phyloP scores from a whole-genome alignment of 2,329 filamentous ascomycete species.

The Penicillium sp. region DNA sequence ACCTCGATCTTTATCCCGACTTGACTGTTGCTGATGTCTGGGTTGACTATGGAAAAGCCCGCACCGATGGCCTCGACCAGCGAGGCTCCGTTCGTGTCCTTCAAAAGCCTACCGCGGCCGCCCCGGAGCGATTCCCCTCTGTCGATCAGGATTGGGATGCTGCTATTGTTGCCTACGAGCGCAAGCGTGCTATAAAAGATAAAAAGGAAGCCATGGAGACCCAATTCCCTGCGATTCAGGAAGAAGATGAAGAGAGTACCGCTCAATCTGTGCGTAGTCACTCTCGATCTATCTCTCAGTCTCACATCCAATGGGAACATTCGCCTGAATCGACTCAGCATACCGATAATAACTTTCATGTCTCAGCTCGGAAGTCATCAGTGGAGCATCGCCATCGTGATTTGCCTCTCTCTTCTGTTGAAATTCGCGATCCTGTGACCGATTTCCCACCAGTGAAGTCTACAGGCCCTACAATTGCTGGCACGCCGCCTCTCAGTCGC shows the following conservation, averaged over 20 bases:
- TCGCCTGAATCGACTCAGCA: neutral
- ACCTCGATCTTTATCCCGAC: constrained; percentile 33
- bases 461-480: constrained; percentile 11
- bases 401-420: constrained; percentile 30
- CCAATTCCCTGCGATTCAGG: constrained; percentile 14
- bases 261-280: neutral
- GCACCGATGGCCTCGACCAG: constrained; percentile 38
- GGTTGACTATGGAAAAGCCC: constrained; percentile 38
- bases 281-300: neutral
- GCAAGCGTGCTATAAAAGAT: constrained; percentile 16
- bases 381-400: constrained; percentile 18
- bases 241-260: constrained; percentile 4
- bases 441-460: constrained; percentile 1
- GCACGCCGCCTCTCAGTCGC: constrained; percentile 20
- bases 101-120: constrained; percentile 29
- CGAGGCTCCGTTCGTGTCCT: constrained; percentile 36
- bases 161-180: constrained; percentile 19
- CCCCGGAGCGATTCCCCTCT: constrained; percentile 34
- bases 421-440: constrained; percentile 1
- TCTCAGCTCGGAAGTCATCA: neutral
- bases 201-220: constrained; percentile 15
- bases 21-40: constrained; percentile 42
- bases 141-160: constrained; percentile 39
- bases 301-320: neutral
- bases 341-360: neutral